Evolutionary conservation across 2,329 filamentous ascomycete genomes (phyloP).

Genomic region (Boeremia lycopersici): DNA sequence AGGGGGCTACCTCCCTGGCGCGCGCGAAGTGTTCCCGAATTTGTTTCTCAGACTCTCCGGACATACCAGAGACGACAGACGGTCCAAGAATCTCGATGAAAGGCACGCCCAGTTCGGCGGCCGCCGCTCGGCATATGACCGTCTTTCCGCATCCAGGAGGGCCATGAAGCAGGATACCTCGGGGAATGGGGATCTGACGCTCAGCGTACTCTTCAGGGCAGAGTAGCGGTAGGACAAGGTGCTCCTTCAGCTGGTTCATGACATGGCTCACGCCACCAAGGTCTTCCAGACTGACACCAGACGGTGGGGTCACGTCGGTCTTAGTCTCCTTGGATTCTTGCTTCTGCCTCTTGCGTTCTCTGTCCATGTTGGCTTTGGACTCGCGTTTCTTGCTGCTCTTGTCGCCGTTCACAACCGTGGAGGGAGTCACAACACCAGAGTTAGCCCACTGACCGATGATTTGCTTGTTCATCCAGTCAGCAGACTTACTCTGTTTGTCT

Average conservation of each 20-base stretch:
- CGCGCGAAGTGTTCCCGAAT: constrained; percentile 86
- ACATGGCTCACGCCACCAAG: constrained; percentile 78
- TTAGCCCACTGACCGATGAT: constrained; percentile 64
- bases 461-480: constrained; percentile 69
- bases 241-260: constrained; percentile 70
- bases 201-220: constrained; percentile 69
- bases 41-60: constrained; percentile 86
- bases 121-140: constrained; percentile 79
- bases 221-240: constrained; percentile 75
- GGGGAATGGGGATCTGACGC: constrained; percentile 71
- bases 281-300: constrained; percentile 70
- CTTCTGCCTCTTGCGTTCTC: constrained; percentile 69
- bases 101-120: constrained; percentile 74
- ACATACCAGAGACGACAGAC: constrained; percentile 83
- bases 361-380: constrained; percentile 66
- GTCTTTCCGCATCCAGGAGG: constrained; percentile 89
- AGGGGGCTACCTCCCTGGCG: constrained; percentile 83
- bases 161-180: constrained; percentile 79
- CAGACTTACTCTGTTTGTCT: constrained; percentile 26
- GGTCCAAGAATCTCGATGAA: constrained; percentile 84
- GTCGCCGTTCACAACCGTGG: constrained; percentile 41
- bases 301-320: constrained; percentile 68
- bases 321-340: constrained; percentile 48
- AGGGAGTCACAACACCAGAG: constrained; percentile 34
- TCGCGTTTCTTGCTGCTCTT: constrained; percentile 52